Conservation (phyloP, 164 flowering plant species). For the Cinnamomum chago region DNA sequence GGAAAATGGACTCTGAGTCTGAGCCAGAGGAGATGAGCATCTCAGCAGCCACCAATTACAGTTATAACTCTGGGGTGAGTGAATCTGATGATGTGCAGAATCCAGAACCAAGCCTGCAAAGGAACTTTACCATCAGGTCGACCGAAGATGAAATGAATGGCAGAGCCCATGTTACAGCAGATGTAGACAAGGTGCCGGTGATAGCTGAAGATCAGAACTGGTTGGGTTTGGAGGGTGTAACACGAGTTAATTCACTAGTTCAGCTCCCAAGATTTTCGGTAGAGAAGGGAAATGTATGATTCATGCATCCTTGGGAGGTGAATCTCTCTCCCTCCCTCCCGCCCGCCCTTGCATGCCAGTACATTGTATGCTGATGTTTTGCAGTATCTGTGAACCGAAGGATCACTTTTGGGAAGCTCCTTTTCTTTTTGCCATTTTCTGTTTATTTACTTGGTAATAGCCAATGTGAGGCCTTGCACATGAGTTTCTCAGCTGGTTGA, state of each 20-base stretch:
- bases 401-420: too few relatives aligned
- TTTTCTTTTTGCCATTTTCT: too few relatives aligned
- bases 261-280: constrained; percentile 89
- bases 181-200: constrained; percentile 24
- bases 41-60: constrained; percentile 33
- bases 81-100: constrained; percentile 72
- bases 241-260: constrained; percentile 81
- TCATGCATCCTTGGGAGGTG: neutral
- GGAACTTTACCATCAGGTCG: constrained; percentile 68
- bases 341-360: neutral
- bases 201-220: constrained; percentile 61
- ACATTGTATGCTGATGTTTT: too few relatives aligned
- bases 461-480: neutral
- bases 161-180: constrained; percentile 24
- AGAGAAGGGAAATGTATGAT: constrained; percentile 46
- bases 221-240: constrained; percentile 87
- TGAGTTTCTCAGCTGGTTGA: neutral
- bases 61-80: constrained; percentile 44
- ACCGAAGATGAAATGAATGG: constrained; percentile 40
- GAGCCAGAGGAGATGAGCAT: constrained; percentile 56
- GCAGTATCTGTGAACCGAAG: too few relatives aligned
- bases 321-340: neutral
- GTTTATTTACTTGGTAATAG: too few relatives aligned
- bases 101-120: constrained; percentile 57
- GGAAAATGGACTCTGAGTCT: constrained; percentile 77